Conservation (phyloP, 257 asterid genomes). For the Primulina huaijiensis region DNA sequence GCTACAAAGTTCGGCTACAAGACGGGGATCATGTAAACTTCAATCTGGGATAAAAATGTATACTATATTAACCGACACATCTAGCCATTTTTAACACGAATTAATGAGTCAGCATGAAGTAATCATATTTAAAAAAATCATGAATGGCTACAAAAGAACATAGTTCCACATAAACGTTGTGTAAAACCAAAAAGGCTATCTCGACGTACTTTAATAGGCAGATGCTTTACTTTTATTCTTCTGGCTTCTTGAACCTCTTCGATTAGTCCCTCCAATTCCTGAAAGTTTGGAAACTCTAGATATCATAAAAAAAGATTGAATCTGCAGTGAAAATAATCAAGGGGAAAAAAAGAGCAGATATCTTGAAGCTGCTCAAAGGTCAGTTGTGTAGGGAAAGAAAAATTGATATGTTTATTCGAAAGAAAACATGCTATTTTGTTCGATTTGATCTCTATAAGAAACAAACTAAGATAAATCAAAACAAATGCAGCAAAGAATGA, state of each 20-base stretch:
- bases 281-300: neutral
- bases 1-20: neutral
- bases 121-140: neutral
- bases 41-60: neutral
- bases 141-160: neutral
- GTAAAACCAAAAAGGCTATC: neutral
- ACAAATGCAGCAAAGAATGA: neutral
- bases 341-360: neutral
- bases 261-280: conserved; percentile 28
- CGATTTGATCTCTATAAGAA: neutral
- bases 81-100: neutral
- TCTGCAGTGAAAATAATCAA: neutral
- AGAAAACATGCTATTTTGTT: neutral
- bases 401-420: neutral
- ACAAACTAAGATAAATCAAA: neutral
- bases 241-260: conserved; percentile 14
- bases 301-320: neutral
- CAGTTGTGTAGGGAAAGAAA: neutral
- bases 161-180: neutral
- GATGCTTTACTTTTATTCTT: conserved; percentile 5
- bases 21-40: neutral
- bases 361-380: neutral
- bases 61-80: neutral
- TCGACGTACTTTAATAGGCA: conserved; percentile 47
- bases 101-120: too few species aligned